Base-by-base conservation (phyloP, 2,329 filamentous ascomycete genomes). In the Cladosporium sp. region DNA sequence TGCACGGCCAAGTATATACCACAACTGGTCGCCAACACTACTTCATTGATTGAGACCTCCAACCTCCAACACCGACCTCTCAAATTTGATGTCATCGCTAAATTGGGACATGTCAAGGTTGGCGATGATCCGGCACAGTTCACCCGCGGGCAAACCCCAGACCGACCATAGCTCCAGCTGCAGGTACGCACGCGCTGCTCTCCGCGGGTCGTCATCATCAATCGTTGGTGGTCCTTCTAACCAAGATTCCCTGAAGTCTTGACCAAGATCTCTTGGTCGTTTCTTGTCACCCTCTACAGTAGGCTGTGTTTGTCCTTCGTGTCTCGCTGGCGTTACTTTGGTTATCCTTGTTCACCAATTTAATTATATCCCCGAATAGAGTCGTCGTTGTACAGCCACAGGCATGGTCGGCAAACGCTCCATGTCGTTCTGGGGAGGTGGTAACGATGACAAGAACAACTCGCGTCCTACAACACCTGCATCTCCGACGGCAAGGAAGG, bases 351-450 rank as follows among this genome's bases (percentile, higher is more conserved):
- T 47, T n/a, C 15, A 11, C 15, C 22, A 30, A 25, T 3, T 12
- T 9, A 17, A 11, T 30, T 17, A 6, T 5, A 25, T 2, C 7
- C 3, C 12, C 25, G 9, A 17, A 17, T n/a, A 12, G 14, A 30
- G 22, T 22, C 28, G 22, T 30, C 34, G 36, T 51, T 34, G 49
- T n/a, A 28, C 17, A 51, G 19, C 20, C 36, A 36, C 36, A 14
- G 19, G 17, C 28, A 69, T 71, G 69, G 69, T 71, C 22, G 69
- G 69, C 61, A 70, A 70, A 60, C 62, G 67, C 34, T 57, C 61
- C 51, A 60, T 65, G 45, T 51, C 55, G 9, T 56, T 56, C 42
- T 56, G 54, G 54, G 54, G 54, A 14, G 30, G 42, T 30, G 54
- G 54, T 39, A 58, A 58, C 14, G 39, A 55, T 22, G 25, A 52